phyloP scores from a whole-genome alignment of 2,329 filamentous ascomycete species.

The Bipolaris bicolor region DNA sequence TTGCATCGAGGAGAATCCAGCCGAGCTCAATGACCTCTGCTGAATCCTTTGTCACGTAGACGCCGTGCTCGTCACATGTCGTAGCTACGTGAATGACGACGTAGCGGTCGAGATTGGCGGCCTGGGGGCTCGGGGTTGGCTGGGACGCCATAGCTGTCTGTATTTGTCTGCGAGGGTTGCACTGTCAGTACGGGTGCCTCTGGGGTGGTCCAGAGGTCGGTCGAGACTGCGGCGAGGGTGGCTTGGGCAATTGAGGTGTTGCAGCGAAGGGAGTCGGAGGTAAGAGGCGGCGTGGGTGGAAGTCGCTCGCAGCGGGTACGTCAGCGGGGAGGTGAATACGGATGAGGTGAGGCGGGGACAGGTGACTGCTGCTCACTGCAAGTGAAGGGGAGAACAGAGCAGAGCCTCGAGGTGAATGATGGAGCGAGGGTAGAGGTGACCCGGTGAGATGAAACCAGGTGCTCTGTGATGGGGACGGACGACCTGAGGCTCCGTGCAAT shows the following conservation, averaged over 20 bases:
- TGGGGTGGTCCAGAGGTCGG: slow-evolving; percentile 9
- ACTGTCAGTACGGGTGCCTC: slow-evolving; percentile 12
- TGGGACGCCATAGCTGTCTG: slow-evolving; percentile 34
- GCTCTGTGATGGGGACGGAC: slow-evolving; percentile 34
- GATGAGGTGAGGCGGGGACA: slow-evolving; percentile 21
- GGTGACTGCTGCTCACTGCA: slow-evolving; percentile 27
- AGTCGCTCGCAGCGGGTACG: slow-evolving; percentile 26
- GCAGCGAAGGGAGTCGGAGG: slow-evolving; percentile 21
- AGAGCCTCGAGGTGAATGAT: slow-evolving; percentile 26
- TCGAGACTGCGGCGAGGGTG: slow-evolving; percentile 10
- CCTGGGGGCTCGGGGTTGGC: slow-evolving; percentile 39
- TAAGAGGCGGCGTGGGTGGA: slow-evolving; percentile 12
- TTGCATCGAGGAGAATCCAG: slow-evolving; percentile 94
- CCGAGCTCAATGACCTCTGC: slow-evolving; percentile 99
- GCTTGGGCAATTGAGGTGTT: slow-evolving; percentile 10
- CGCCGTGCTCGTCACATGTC: slow-evolving; percentile 98
- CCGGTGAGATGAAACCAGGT: slow-evolving; percentile 34
- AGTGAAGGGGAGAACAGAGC: slow-evolving; percentile 24
- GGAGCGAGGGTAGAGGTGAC: slow-evolving; percentile 22
- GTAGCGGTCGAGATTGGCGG: slow-evolving; percentile 79
- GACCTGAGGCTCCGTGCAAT: slow-evolving; percentile 37
- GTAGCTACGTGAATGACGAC: slow-evolving; percentile 98
- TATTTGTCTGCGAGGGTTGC: slow-evolving; percentile 3
- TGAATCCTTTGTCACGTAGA: slow-evolving; percentile 99
- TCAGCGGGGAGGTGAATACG: slow-evolving; percentile 36